phyloP scores from a whole-genome alignment of 306 rosid genomes.

The Prunus padus region DNA sequence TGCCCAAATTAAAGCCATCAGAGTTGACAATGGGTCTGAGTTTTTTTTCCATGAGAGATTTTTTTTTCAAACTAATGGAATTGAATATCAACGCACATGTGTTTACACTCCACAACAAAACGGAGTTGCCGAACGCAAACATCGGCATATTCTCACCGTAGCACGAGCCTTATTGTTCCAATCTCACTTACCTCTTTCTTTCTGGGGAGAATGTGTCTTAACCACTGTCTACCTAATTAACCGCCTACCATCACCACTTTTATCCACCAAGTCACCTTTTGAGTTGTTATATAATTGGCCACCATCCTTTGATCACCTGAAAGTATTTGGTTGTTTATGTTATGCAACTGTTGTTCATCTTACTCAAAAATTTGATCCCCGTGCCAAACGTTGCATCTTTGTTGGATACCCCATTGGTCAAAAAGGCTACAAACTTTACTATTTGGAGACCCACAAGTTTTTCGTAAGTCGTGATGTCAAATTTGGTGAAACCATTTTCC shows the following conservation, averaged over 20 bases:
- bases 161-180: slow-evolving; percentile 17
- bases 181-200: slow-evolving; percentile 7
- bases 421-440: too few species aligned
- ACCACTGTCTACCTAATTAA: too few species aligned
- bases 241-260: slow-evolving; percentile 16
- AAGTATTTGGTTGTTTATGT: too few species aligned
- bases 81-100: too few species aligned
- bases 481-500: slow-evolving; percentile 19
- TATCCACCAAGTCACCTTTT: slow-evolving; percentile 27
- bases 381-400: neutral
- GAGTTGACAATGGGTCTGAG: slow-evolving; percentile 9
- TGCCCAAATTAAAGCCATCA: neutral
- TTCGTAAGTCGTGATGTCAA: neutral
- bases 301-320: too few species aligned
- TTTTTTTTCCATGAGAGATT: too few species aligned
- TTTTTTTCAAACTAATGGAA: too few species aligned
- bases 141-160: slow-evolving; percentile 17
- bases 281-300: neutral
- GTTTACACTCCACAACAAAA: too few species aligned
- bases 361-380: neutral
- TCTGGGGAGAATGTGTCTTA: neutral
- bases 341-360: too few species aligned
- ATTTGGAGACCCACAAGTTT: too few species aligned
- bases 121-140: slow-evolving; percentile 13
- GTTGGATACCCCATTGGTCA: too few species aligned